These are phyloP conservation scores for Penicillium carneum DNA, from an alignment of 2,329 filamentous ascomycete genomes.

Conservation along the genomic window DNA sequence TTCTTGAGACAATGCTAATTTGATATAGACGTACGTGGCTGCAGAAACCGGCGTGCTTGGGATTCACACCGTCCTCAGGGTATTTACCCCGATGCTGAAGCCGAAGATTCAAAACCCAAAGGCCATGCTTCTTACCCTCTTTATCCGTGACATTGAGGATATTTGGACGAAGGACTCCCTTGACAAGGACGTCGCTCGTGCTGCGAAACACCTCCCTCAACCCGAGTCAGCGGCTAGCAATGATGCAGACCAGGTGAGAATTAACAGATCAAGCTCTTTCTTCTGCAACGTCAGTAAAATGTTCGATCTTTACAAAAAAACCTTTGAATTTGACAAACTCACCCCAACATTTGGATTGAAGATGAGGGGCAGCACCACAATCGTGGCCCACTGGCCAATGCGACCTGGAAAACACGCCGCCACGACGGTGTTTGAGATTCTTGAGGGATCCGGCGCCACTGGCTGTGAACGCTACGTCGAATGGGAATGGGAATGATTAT, in stretches of 20 bases:
- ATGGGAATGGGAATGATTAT: constrained; percentile 3
- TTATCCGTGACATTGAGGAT: neutral
- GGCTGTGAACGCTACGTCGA: constrained; percentile 6
- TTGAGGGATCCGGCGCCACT: neutral
- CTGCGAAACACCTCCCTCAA: neutral
- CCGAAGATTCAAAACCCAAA: neutral
- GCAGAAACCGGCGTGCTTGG: neutral
- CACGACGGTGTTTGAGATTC: neutral
- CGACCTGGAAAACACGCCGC: neutral
- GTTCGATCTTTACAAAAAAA: constrained; percentile 2
- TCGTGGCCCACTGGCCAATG: constrained; percentile 2
- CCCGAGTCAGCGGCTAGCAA: neutral
- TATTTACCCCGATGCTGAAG: neutral
- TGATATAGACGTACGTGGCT: neutral
- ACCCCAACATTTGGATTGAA: neutral
- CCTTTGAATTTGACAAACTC: neutral
- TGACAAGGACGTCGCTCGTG: neutral
- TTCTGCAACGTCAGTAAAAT: neutral
- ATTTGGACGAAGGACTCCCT: neutral
- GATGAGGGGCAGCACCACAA: neutral
- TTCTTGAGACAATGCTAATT: neutral
- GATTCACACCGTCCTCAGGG: neutral
- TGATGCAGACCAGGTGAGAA: neutral
- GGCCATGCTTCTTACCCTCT: neutral
- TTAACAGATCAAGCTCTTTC: neutral